phyloP scores from a whole-genome alignment of 2,329 filamentous ascomycete species.

The Pestalotiopsis sp. region DNA sequence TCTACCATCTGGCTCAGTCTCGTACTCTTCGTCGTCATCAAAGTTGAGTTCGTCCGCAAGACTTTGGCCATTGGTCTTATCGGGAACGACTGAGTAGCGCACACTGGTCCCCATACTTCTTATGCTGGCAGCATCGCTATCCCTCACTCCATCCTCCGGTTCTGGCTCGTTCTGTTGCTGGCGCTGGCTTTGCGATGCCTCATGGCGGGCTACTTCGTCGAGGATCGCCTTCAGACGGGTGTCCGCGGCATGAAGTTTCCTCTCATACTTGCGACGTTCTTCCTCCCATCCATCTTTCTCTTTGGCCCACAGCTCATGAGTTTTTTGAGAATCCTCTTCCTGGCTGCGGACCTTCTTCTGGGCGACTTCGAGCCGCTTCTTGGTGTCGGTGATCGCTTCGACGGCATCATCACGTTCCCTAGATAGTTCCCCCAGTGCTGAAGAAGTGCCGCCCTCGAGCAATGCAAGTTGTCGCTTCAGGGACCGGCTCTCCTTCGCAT shows the following conservation, averaged over 20 bases:
- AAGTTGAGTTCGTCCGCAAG: slow-evolving; percentile 91
- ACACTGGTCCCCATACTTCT: slow-evolving; percentile 72
- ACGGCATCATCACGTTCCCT: slow-evolving; percentile 86
- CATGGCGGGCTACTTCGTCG: slow-evolving; percentile 78
- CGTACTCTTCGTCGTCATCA: slow-evolving; percentile 76
- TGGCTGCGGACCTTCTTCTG: slow-evolving; percentile 79
- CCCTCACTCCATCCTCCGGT: slow-evolving; percentile 61
- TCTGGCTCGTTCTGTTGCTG: slow-evolving; percentile 54
- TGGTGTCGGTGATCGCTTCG: slow-evolving; percentile 71
- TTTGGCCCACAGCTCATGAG: slow-evolving; percentile 78
- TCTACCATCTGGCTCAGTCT: slow-evolving; percentile 73
- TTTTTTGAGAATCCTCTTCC: slow-evolving; percentile 80
- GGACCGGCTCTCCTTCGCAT: slow-evolving; percentile 75
- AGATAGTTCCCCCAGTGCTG: slow-evolving; percentile 80
- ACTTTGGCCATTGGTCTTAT: slow-evolving; percentile 69
- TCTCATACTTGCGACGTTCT: slow-evolving; percentile 80
- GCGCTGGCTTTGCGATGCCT: slow-evolving; percentile 54
- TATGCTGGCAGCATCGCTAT: slow-evolving; percentile 74
- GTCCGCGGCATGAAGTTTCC: slow-evolving; percentile 88
- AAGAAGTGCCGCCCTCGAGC: slow-evolving; percentile 85
- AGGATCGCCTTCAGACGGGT: slow-evolving; percentile 80
- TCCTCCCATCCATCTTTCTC: slow-evolving; percentile 86
- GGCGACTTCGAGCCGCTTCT: slow-evolving; percentile 73
- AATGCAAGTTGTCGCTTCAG: slow-evolving; percentile 84
- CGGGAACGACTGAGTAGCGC: slow-evolving; percentile 71